Evolutionary conservation across 139 green algal genomes (phyloP), one percentile per base, ranked within the genome.

Genomic region (Auxenochlorella pyrenoidosa): DNA sequence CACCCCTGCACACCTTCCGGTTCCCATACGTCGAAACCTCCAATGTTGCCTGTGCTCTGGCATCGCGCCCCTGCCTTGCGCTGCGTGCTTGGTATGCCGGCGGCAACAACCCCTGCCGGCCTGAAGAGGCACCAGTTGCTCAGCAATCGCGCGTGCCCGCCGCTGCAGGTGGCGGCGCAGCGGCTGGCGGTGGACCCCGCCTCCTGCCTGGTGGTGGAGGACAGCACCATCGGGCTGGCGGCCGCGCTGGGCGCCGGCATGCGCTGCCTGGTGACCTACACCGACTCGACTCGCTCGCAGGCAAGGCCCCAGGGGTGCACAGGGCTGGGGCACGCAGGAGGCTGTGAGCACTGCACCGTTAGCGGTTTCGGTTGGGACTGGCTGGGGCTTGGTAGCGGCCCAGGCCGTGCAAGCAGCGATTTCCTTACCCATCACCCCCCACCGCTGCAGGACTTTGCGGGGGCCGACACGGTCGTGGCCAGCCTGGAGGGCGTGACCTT

Each of bases 241-340:
- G 97, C 98, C 13, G 98, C 96, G 41, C 95, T 97, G 87, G 95
- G 94, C 18, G 98, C 98, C 0, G 98, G 97, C 81, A 99, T 99
- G 98, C 93, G 92, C 40, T 98, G 95, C 82, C 63, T 98, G 0
- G 90, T 98, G 73, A 98, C 96, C 30, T 97, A 96, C 89, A 95
- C 89, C 44, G 92, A 86, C 84, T 95, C 94, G 87, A 98, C 96
- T 16, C 54, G 91, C 60, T 58, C 58, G 38, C 91, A 96, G 54
- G 54, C 16, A 63, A 24, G 54, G 54, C 54, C 16, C 16, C 15
- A 26, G 54, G 12, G 72, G 88, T 28, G 87, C 89, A 84, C 16
- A 5, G 12, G 47, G 54, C 59, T 18, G n/a, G 36, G 12, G 36
- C 36, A 43, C 19, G 19, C 32, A 18, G 71, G 26, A 44, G 16